Evolutionary conservation across 331 rosid species (phyloP).

Genomic region (Cydonia oblonga): DNA sequence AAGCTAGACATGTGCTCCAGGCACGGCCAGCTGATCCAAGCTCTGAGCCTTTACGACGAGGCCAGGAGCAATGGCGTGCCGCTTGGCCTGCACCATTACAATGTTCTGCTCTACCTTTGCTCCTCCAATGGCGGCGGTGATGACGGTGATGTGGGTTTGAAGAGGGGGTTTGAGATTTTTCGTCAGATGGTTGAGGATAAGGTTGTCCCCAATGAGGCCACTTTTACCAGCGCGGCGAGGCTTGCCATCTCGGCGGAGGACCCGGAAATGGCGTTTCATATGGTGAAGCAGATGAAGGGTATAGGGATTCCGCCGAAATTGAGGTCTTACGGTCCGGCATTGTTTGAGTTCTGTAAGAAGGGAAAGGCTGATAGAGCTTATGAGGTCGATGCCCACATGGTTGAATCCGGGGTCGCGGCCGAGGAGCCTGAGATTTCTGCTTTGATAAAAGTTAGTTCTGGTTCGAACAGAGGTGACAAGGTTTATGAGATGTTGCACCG

Average conservation of each 20-base stretch:
- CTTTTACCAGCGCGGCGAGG: slow-evolving; percentile 76
- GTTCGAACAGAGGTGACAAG: slow-evolving; percentile 32
- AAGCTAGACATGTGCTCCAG: slow-evolving; percentile 50
- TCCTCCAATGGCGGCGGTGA: slow-evolving; percentile 13
- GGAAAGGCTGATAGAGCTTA: slow-evolving; percentile 55
- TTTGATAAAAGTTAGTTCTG: slow-evolving; percentile 46
- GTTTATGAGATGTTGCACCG: slow-evolving; percentile 78
- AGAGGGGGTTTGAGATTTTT: slow-evolving; percentile 67
- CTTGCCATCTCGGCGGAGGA: slow-evolving; percentile 59
- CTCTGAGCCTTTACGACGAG: slow-evolving; percentile 64
- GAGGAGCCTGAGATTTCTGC: slow-evolving; percentile 79
- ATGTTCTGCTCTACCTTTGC: slow-evolving; percentile 52
- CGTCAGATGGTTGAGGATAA: slow-evolving; percentile 50
- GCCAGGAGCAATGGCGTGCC: slow-evolving; percentile 32
- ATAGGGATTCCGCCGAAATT: slow-evolving; percentile 48
- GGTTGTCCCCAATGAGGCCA: slow-evolving; percentile 66
- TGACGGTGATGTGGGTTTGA: slow-evolving; percentile 16
- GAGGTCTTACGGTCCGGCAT: slow-evolving; percentile 74
- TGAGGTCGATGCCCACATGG: slow-evolving; percentile 71
- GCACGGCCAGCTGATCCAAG: slow-evolving; percentile 39
- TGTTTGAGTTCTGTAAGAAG: slow-evolving; percentile 69
- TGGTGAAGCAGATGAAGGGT: slow-evolving; percentile 58
- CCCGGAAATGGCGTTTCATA: slow-evolving; percentile 73
- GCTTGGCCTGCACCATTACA: slow-evolving; percentile 27
- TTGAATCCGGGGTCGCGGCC: slow-evolving; percentile 37